These are phyloP conservation scores for Backusella australiensis DNA, from an alignment of 192 early-diverging fungal species.

Conservation along the genomic window DNA sequence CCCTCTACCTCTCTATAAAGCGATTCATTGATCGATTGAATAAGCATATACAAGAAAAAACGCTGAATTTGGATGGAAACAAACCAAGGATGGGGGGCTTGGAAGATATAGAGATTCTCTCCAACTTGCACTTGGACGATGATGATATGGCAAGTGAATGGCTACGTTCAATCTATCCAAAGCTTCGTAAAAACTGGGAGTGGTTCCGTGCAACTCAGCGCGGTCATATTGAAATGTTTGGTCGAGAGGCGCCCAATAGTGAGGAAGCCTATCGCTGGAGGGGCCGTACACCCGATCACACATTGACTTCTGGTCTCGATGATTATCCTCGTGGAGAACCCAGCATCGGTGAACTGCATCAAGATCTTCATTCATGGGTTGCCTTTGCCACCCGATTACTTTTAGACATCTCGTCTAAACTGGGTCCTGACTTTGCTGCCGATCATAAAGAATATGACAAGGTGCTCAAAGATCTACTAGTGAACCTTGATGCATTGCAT, in stretches of 20 bases:
- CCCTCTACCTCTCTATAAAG: conserved; percentile 69
- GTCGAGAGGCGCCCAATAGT: conserved; percentile 36
- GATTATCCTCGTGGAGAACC: conserved; percentile 88
- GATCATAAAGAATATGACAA: conserved; percentile 56
- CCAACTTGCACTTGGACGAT: conserved; percentile 42
- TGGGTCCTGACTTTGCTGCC: conserved; percentile 46
- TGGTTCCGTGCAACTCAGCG: conserved; percentile 83
- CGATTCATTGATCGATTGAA: conserved; percentile 58
- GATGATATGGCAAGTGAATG: conserved; percentile 40
- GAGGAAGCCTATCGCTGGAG: conserved; percentile 85
- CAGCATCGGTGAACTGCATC: conserved; percentile 71
- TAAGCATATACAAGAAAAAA: conserved; percentile 13
- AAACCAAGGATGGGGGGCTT: conserved; percentile 14
- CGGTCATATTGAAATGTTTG: conserved; percentile 56
- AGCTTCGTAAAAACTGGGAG: conserved; percentile 64
- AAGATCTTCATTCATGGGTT: conserved; percentile 80
- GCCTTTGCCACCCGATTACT: conserved; percentile 57
- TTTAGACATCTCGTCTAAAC: conserved; percentile 51
- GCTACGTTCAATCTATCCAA: conserved; percentile 55
- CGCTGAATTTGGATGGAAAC: neutral
- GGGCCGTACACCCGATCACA: conserved; percentile 80
- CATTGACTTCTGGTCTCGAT: conserved; percentile 88
- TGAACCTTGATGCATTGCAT: conserved; percentile 64
- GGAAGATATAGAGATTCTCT: conserved; percentile 23
- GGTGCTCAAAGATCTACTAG: conserved; percentile 50